Evolutionary conservation across 1,284 basidiomycete genomes (phyloP).

Genomic region (Apiotrichum laibachii): DNA sequence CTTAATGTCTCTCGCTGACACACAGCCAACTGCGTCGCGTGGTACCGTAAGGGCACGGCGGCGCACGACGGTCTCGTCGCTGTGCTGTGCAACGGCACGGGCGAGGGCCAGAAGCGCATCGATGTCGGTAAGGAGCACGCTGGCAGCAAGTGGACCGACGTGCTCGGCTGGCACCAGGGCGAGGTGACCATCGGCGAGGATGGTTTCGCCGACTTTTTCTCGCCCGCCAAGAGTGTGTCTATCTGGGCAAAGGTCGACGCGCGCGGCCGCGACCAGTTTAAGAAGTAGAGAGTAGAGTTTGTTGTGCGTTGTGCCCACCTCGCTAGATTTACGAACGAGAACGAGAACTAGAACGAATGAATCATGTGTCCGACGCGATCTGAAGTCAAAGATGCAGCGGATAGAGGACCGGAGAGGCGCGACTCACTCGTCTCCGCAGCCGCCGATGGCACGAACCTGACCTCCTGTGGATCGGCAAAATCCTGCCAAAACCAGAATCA

Average conservation of each 20-base stretch:
- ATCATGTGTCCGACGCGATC: no score
- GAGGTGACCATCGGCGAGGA: constrained; percentile 59
- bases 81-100: constrained; percentile 50
- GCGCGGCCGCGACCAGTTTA: constrained; percentile 53
- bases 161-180: constrained; percentile 58
- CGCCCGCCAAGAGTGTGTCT: constrained; percentile 53
- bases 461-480: no score
- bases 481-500: no score
- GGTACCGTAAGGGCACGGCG: constrained; percentile 57
- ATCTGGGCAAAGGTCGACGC: constrained; percentile 57
- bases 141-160: constrained; percentile 59
- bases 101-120: constrained; percentile 53
- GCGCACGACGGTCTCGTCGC: constrained; percentile 56
- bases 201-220: constrained; percentile 58
- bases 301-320: no score
- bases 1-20: neutral
- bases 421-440: no score
- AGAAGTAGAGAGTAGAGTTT: constrained; percentile 24
- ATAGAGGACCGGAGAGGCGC: no score
- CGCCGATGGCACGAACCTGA: no score
- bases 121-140: constrained; percentile 57
- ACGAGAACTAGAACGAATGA: no score
- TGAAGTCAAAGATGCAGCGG: no score
- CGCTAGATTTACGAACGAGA: no score
- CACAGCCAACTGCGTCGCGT: constrained; percentile 53